phyloP scores from a whole-genome alignment of 2,329 filamentous ascomycete species.

The Helotiales sp. region DNA sequence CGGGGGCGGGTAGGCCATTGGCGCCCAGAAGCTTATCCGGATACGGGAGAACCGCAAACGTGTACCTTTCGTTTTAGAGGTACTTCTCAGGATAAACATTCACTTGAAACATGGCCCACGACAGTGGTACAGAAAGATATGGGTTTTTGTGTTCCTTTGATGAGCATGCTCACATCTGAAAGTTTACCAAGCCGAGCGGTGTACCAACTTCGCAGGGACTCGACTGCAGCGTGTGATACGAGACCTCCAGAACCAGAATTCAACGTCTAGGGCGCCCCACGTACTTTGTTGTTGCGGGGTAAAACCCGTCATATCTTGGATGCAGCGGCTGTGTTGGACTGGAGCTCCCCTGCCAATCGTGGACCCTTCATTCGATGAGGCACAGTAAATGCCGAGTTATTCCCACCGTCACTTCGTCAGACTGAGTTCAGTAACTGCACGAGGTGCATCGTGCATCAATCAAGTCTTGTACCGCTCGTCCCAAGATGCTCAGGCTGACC shows the following conservation, averaged over 20 bases:
- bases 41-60: conserved; percentile 5
- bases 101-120: too few relatives aligned
- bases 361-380: conserved; percentile 13
- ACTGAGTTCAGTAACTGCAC: not conserved
- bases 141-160: too few relatives aligned
- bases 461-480: conserved; percentile 5
- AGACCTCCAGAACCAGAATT: not conserved
- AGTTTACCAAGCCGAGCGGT: not conserved
- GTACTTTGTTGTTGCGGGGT: conserved; percentile 16
- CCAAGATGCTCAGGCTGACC: conserved; percentile 6
- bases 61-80: not conserved
- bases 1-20: conserved; percentile 8
- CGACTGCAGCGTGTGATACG: not conserved
- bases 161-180: too few relatives aligned
- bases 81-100: too few relatives aligned
- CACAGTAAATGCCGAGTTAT: conserved; percentile 19
- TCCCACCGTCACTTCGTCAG: conserved; percentile 9
- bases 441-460: conserved; percentile 12
- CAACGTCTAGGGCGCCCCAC: not conserved
- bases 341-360: conserved; percentile 2
- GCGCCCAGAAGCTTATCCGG: conserved; percentile 6
- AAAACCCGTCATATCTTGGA: conserved; percentile 4
- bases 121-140: too few relatives aligned
- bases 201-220: not conserved
- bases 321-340: conserved; percentile 4